Evolutionary conservation across 345 rosid species (phyloP), one percentile per base, ranked within the genome.

Genomic region (Odontarrhena argentea): DNA sequence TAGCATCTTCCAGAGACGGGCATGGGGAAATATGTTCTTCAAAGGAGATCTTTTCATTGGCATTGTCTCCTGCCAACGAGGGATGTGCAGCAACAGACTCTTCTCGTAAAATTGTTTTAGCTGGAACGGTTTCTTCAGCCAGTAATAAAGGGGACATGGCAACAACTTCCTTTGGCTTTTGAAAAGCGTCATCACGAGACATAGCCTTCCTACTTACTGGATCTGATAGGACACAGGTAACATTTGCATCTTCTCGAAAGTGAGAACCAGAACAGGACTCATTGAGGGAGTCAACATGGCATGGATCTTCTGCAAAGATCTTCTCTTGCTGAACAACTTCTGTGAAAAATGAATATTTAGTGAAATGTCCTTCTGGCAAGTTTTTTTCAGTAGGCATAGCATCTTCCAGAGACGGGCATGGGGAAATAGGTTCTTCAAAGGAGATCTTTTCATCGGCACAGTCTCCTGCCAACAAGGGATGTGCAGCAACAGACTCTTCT

Each of bases 391-490:
- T 52, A 54, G 73, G 64, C 47, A 61, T 18, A 22, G 24, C 64
- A 54, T 67, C 59, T 40, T 54, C 47, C 37, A 9, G 50, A 28
- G 52, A 60, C 10, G 8, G 49, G 11, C 10, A 26, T 37, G 62
- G 18, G 22, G 67, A 14, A 43, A 52, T 51, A 30, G 6, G 28
- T 52, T 74, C 68, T 45, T 73, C 68, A 51, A 5, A 53, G 52
- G 68, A 46, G 52, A 50, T 59, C 9, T 60, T 66, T 37, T 73
- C 77, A 67, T 52, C 11, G 37, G 56, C 14, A 66, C 22, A 45
- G n/a, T 52, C 51, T 53, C 63, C 68, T 73, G 62, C 52, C 56
- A 46, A 24, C 36, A 43, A 51, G 6, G 32, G 13, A 72, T 65
- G 18, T 49, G 56, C 43, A 7, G 51, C 36, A 66, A 51, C 49